Evolutionary conservation across 1,139 yeast species (phyloP).

Genomic region (Pichia sp.): DNA sequence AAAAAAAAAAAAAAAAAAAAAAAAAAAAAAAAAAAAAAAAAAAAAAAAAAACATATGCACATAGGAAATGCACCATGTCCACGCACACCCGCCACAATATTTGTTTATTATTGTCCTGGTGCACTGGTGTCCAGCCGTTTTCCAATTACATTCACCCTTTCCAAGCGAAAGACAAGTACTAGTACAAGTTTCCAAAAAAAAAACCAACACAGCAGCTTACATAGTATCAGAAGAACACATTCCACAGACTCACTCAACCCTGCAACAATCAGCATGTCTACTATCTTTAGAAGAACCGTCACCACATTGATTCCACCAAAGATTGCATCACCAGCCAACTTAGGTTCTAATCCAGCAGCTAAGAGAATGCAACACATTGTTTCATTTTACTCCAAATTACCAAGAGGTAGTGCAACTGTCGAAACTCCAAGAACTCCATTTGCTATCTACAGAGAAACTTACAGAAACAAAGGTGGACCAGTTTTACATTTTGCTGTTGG

Average conservation of each 20-base stretch:
- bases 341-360: conserved; percentile 93
- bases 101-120: background rate
- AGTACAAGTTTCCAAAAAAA: too few species aligned
- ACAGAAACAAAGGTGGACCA: conserved; percentile 75
- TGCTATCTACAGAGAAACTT: conserved; percentile 73
- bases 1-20: too few species aligned
- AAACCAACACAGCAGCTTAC: too few species aligned
- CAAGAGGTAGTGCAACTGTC: conserved; percentile 85
- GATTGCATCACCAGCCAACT: conserved; percentile 94
- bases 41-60: background rate
- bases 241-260: background rate
- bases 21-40: too few species aligned
- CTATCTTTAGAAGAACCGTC: conserved; percentile 84
- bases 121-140: background rate
- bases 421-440: conserved; percentile 64
- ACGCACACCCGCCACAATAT: too few species aligned
- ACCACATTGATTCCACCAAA: conserved; percentile 98
- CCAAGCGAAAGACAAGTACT: too few species aligned
- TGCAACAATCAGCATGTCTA: conserved; percentile 47
- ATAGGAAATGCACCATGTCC: too few species aligned
- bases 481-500: conserved; percentile 70
- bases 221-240: too few species aligned
- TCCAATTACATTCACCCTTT: background rate
- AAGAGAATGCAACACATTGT: conserved; percentile 96
- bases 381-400: conserved; percentile 89